Base-by-base conservation (phyloP, 2,329 filamentous ascomycete genomes). In the Apiospora arundinis region DNA sequence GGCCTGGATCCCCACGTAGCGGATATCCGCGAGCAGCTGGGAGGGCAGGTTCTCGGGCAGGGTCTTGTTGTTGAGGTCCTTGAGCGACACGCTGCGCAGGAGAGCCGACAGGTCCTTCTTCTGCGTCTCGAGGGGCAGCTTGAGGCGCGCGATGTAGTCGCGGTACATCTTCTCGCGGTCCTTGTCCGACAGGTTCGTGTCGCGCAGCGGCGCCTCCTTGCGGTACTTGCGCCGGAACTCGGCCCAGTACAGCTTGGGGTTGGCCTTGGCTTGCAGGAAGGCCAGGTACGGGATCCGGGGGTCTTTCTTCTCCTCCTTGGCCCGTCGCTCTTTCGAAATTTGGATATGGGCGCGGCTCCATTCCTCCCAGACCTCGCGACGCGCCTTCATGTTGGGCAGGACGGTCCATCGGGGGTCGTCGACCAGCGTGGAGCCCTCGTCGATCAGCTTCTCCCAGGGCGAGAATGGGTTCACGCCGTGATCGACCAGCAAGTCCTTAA, bases 221-320 rank as follows among this genome's bases (percentile, higher is more conserved):
- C 92, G 92, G 82, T 91, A 96, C 80, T 98, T 99, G 45, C 96
- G 88, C 77, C 93, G 94, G 83, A 99, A 99, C 80, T 99, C 96
- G 0, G 94, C 92, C 96, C 96, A 99, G 85, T 97, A 99, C 0
- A 99, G 87, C 82, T 97, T 98, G 0, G 94, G 92, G 0, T 92
- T 96, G 0, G 95, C 95, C 75, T 94, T 89, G 67, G 92, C 89
- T 74, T 95, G 91, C 42, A 99, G 85, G 74, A 99, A 92, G 0
- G 89, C 88, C 72, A 98, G 84, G 80, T 97, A 99, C 0, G 92
- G 90, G 74, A 97, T 92, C 66, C 89, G 87, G 0, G 96, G 95
- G 77, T 98, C 95, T 74, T 90, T 90, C 83, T 94, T 95, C 81
- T 93, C 92, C 78, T 95, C 89, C 73, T 88, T 91, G 32, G 92